Base-by-base conservation (phyloP, 208 protist species). In the Angomonas ambiguus region DNA sequence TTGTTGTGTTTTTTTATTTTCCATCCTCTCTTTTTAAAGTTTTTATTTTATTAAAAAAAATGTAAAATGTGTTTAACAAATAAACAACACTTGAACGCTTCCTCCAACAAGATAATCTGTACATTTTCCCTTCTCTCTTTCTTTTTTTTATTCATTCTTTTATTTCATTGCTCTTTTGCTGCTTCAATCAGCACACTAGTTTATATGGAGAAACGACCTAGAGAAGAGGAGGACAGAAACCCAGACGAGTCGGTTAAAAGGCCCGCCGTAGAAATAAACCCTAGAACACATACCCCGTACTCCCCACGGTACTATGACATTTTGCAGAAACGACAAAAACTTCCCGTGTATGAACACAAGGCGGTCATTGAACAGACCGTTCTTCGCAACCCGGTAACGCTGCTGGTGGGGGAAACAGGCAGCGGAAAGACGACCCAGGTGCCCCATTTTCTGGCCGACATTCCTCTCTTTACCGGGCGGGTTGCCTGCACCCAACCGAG, bases 401-500 rank as follows among this genome's bases (percentile, higher is more conserved):
- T 99, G 3, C 83, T 99, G 24, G 88, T 95, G 0, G 96, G 97
- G 28, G 95, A 98, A 61, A 98, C 97, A 8, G 97, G 97, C 55
- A 98, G 91, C 62, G 97, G 97, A 51, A 99, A 99, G 71, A 97
- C 95, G 22, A 98, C 97, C 25, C 97, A 99, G 71, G 88, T 99
- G 1, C 95, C 97, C 6, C 97, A 98, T 45, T 98, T 94, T 56
- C 84, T 89, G 51, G 92, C 67, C 18, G 81, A 84, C 61, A 42
- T 95, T 74, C 25, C 30, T 16, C 6, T 20, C 0, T 80, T 77
- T 45, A 25, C 51, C 16, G 71, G 76, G 28, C 5, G 78, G 18
- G 58, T 97, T 27, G 88, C 73, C 2, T 99, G 98, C 77, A 99
- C 98, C 22, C 98, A 99, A 83, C 98, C 99, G n/a, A 79, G 99